Evolutionary conservation across 2,329 filamentous ascomycete genomes (phyloP), one percentile per base, ranked within the genome.

Genomic region (Talaromyces sp.): DNA sequence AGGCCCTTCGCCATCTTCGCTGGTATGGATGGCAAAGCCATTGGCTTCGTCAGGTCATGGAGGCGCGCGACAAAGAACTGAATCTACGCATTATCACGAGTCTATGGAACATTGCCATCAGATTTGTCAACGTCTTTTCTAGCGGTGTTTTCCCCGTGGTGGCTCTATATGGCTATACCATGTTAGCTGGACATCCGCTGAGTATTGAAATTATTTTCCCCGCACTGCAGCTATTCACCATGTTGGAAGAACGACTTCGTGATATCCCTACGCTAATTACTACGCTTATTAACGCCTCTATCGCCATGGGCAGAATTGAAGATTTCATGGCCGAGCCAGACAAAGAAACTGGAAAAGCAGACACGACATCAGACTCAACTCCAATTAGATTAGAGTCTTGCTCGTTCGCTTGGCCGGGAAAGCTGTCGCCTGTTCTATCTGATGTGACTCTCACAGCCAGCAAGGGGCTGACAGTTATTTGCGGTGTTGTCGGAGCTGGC

Each of bases 241-340:
- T 93, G 79, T 78, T 96, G 11, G 89, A 93, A 67, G 80, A 78
- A 1, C 90, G 87, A 63, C 78, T 96, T 55, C 86, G 88, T 60
- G 89, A 92, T 58, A 77, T 96, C 0, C 93, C 93, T 2, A 81
- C 85, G 32, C 78, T 96, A 10, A 86, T 96, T 51, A 92, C 89
- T 0, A 84, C 88, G 0, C 77, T 93, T 4, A 82, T 96, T 65
- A 96, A 96, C 68, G 90, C 92, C 0, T 87, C 85, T n/a, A 88
- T 96, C 19, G 89, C 92, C 0, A 85, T 96, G 64, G 85, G 84
- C 9, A 88, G 92, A 65, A 91, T 96, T 22, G 90, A 96, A 68
- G 83, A 85, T 25, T 96, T 96, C 76, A 96, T 96, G 91, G 78
- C 81, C 0, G 92, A 96, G 73, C 91, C 91, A 0, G 86, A 96